These are phyloP conservation scores for Populus hybrid DNA, from an alignment of 441 rosid genomes.

Conservation along the genomic window DNA sequence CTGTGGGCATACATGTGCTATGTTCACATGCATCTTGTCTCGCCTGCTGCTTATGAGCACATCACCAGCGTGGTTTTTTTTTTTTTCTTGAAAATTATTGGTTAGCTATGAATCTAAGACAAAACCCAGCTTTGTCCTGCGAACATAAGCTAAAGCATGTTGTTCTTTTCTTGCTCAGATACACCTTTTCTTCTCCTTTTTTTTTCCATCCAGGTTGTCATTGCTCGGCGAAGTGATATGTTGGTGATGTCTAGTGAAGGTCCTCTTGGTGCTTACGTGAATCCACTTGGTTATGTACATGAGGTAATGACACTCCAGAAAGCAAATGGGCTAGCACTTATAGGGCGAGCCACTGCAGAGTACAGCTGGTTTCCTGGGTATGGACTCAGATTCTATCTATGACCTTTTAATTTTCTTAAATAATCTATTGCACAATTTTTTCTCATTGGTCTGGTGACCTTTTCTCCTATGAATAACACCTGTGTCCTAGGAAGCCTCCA, in stretches of 20 bases:
- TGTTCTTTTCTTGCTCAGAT: not conserved
- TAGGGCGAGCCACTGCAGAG: constrained; percentile 39
- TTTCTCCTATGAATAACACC: not conserved
- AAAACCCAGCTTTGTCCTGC: not conserved
- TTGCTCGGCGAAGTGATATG: constrained; percentile 91
- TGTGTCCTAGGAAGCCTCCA: not conserved
- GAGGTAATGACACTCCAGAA: constrained; percentile 73
- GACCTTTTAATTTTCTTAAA: not conserved
- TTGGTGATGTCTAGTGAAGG: constrained; percentile 95
- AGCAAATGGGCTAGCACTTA: constrained; percentile 64
- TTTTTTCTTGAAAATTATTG: not conserved
- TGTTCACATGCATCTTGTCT: not conserved
- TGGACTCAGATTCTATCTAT: constrained; percentile 12
- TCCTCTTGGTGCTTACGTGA: constrained; percentile 94
- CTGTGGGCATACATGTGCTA: not conserved
- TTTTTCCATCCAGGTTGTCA: constrained; percentile 47
- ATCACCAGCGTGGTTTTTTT: not conserved
- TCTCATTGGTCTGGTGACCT: not conserved
- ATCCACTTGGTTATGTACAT: constrained; percentile 63
- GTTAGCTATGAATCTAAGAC: not conserved
- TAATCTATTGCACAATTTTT: not conserved
- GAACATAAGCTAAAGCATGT: not conserved
- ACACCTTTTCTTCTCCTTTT: not conserved
- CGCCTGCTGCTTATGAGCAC: not conserved
- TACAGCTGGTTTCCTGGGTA: constrained; percentile 99